Evolutionary conservation across 768 basidiomycete genomes (phyloP), one percentile per base, ranked within the genome.

Genomic region (Filobasidium wieringae): DNA sequence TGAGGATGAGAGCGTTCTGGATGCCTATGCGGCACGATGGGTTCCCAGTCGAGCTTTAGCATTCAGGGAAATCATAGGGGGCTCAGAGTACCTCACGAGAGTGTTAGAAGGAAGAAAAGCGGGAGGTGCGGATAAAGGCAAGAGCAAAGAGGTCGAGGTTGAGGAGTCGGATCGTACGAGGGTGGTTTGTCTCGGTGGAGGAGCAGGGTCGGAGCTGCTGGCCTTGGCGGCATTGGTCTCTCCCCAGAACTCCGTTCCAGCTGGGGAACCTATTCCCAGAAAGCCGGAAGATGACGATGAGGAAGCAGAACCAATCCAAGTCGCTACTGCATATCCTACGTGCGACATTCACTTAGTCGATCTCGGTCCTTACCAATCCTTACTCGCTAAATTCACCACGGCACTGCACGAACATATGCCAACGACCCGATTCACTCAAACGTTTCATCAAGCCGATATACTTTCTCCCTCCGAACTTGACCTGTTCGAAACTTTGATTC

Each of bases 11-110:
- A 49, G 26, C 29, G 50, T 69, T 34, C 49, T 73, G 26, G 67
- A 69, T 32, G 60, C 62, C 14, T 73, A 73, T 66, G 66, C 68
- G 2, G 69, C 68, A 14, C 54, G 70, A 62, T 73, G 72, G 72
- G 72, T 73, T 4, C 72, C 72, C 9, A 66, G 66, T 55, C 51
- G 72, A 51, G 67, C 63, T 31, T 51, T 70, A 53, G 70, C 69
- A 31, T 73, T 68, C 45, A 55, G 72, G 45, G 69, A 73, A 51
- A 53, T 73, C 29, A 55, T 73, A 27, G 59, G 49, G n/a, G 27
- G 55, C 63, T 58, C 69, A 62, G 70, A 69, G 68, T 17, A 69
- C 66, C 19, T 64, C 62, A 41, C 33, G 67, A 45, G 67, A 54
- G 32, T 53, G 62, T 39, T 67, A 63, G 49, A 68, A 61, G 36